A percentile compares a stretch with the other conserved stretches of the same genome.
Evolutionary conservation across 257 asterid genomes (phyloP).

Genomic region (Oldenlandia corymbosa): DNA sequence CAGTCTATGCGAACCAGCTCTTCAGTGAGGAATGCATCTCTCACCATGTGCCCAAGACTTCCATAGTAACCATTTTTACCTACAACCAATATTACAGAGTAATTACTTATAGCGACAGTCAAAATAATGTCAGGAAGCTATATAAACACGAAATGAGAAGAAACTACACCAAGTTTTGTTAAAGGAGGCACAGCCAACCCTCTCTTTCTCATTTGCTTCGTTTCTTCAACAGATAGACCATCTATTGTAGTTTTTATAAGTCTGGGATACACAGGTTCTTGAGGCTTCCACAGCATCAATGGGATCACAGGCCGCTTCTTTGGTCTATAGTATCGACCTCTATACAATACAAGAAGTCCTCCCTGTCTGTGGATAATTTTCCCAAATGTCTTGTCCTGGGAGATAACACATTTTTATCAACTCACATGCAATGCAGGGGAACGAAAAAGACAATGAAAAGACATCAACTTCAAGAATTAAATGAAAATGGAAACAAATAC

Average conservation of each 20-base stretch:
- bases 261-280: constrained; percentile 87
- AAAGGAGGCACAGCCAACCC: constrained; percentile 67
- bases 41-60: constrained; percentile 82
- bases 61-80: constrained; percentile 94
- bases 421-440: not conserved
- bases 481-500: not conserved
- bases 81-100: constrained; percentile 25
- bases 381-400: constrained; percentile 83
- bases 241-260: constrained; percentile 78
- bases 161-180: constrained; percentile 67
- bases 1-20: constrained; percentile 84
- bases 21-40: constrained; percentile 78
- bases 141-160: constrained; percentile 4
- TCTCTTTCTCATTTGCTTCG: constrained; percentile 72
- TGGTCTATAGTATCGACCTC: constrained; percentile 70
- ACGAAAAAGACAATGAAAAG: not conserved
- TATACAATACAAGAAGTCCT: constrained; percentile 54
- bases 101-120: constrained; percentile 5
- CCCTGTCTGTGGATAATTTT: constrained; percentile 77
- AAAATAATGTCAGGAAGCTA: constrained; percentile 1
- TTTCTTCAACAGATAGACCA: constrained; percentile 81
- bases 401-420: constrained; percentile 11
- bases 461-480: not conserved
- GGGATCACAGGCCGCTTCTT: constrained; percentile 67
- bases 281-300: constrained; percentile 93